Percentiles rank a stretch among this genome's conserved stretches.
Conservation (phyloP, 1,284 basidiomycete genomes). For the Microstroma glucosiphilum region DNA sequence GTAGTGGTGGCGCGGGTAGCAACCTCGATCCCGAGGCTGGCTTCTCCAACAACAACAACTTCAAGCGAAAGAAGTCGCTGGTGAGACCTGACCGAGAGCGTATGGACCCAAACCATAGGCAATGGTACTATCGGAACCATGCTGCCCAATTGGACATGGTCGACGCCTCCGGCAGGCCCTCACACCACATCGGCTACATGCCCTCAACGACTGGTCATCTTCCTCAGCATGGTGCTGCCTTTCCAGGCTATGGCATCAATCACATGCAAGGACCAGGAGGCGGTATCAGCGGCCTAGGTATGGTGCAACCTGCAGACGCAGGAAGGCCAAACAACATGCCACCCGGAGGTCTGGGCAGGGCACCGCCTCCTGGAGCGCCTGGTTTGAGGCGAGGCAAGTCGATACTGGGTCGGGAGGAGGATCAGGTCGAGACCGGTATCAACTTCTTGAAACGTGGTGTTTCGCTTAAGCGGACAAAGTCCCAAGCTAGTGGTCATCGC, state of each 20-base stretch:
- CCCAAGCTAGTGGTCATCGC: slow-evolving; percentile 20
- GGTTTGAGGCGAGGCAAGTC: slow-evolving; percentile 46
- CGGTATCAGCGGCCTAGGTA: slow-evolving; percentile 47
- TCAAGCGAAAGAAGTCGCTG: slow-evolving; percentile 81
- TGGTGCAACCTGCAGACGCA: slow-evolving; percentile 12
- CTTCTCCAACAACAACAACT: slow-evolving; percentile 32
- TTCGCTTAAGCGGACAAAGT: slow-evolving; percentile 37
- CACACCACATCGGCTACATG: slow-evolving; percentile 39
- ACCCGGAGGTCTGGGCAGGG: slow-evolving; percentile 35
- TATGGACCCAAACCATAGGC: slow-evolving; percentile 87
- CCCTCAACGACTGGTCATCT: slow-evolving; percentile 48
- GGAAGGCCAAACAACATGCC: slow-evolving; percentile 23
- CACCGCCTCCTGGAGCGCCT: slow-evolving; percentile 15
- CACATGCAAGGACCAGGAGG: slow-evolving; percentile 43
- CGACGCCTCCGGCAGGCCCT: slow-evolving; percentile 21
- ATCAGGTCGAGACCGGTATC: slow-evolving; percentile 48
- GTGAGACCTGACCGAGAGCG: slow-evolving; percentile 91
- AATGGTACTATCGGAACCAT: slow-evolving; percentile 90
- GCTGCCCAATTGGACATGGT: slow-evolving; percentile 65
- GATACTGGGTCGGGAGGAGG: slow-evolving; percentile 48
- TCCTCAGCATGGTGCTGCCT: slow-evolving; percentile 47
- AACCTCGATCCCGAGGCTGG: slow-evolving; percentile 34
- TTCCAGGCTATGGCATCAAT: slow-evolving; percentile 27
- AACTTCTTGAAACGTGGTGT: slow-evolving; percentile 49
- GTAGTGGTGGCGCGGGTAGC: slow-evolving; percentile 16